Evolutionary conservation across 2,329 filamentous ascomycete genomes (phyloP).

Genomic region (Colletotrichum nymphaeae): DNA sequence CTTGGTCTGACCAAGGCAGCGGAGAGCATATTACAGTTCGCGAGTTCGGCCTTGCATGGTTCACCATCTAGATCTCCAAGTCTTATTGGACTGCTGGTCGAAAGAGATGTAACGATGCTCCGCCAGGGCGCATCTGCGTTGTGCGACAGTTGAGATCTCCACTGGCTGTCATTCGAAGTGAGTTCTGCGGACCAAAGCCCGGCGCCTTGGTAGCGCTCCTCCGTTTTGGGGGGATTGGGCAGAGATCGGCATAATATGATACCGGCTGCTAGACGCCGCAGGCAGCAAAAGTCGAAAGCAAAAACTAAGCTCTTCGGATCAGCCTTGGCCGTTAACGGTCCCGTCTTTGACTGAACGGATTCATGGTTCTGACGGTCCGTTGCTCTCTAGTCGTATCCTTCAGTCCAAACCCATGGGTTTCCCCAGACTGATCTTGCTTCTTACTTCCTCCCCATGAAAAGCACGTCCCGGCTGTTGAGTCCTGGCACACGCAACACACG

Average conservation of each 20-base stretch:
- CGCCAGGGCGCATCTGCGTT: not conserved
- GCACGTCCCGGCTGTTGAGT: not conserved
- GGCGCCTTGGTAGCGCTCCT: not conserved
- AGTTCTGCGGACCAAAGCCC: not conserved
- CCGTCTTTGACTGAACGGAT: not conserved
- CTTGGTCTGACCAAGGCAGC: not conserved
- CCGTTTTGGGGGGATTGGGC: not conserved
- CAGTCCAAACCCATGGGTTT: not conserved
- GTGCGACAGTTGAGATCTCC: not conserved
- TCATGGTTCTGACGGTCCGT: not conserved
- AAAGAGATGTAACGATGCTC: not conserved
- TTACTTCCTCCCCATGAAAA: not conserved
- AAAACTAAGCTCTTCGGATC: not conserved
- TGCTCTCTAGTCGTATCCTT: not conserved
- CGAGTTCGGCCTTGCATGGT: not conserved
- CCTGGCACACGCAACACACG: slow-evolving; percentile 5
- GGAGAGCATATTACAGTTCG: not conserved
- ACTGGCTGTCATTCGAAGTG: not conserved
- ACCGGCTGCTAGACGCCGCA: not conserved
- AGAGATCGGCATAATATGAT: slow-evolving; percentile 12
- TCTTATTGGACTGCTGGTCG: not conserved
- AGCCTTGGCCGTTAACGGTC: not conserved
- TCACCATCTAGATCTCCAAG: not conserved
- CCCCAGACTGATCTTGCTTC: not conserved
- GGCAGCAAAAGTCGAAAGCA: not conserved